Evolutionary conservation across 2,329 filamentous ascomycete species (phyloP).

Genomic region (Emmonsiellopsis sp.): DNA sequence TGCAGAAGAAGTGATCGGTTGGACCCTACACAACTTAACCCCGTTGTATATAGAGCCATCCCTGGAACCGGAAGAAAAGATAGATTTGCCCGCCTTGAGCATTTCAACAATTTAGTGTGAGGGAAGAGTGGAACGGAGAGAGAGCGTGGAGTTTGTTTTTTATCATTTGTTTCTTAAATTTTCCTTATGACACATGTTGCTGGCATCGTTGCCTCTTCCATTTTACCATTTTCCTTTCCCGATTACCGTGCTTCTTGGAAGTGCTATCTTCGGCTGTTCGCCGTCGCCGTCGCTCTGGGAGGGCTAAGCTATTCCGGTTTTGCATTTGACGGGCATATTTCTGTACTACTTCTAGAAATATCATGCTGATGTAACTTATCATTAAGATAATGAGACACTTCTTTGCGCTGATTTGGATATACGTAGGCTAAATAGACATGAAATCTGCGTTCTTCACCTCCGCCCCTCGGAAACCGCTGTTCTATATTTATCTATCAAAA

Average conservation of each 20-base stretch:
- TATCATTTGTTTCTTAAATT: not conserved
- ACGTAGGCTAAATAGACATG: not conserved
- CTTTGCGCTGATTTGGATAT: not conserved
- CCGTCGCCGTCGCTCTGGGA: not conserved
- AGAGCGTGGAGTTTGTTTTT: constrained; percentile 1
- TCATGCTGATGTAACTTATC: constrained; percentile 1
- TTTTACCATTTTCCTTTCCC: not conserved
- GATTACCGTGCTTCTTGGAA: not conserved
- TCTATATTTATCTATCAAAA: not conserved
- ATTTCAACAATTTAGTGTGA: not conserved
- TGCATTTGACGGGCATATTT: not conserved
- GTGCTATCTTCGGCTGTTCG: not conserved
- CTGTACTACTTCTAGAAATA: not conserved
- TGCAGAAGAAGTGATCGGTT: constrained; percentile 44
- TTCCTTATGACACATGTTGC: constrained; percentile 1
- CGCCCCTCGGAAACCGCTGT: not conserved
- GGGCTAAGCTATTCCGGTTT: not conserved
- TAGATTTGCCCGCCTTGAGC: not conserved
- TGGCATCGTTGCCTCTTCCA: not conserved
- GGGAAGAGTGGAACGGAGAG: not conserved
- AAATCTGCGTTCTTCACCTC: not conserved
- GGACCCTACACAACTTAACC: constrained; percentile 4
- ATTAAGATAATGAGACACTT: not conserved
- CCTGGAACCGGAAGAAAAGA: not conserved
- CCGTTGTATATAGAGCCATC: constrained; percentile 30